Evolutionary conservation across 495 filamentous ascomycete genomes (phyloP).

Genomic region (Hypoxylon trugodes): DNA sequence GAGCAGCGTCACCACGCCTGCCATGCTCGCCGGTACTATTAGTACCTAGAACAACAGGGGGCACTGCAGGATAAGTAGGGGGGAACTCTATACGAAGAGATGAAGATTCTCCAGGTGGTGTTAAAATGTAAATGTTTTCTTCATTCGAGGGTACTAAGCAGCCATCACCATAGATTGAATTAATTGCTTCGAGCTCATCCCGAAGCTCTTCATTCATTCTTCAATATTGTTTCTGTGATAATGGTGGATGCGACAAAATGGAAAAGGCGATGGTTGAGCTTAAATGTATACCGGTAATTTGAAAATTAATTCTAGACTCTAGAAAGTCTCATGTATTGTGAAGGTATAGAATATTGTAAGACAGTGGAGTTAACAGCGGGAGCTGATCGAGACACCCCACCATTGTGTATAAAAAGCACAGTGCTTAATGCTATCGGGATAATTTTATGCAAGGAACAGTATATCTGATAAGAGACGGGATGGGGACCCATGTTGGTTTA

Average conservation of each 20-base stretch:
- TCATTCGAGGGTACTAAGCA: slow-evolving; percentile 60
- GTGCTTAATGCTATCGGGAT: background rate
- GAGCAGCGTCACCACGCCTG: slow-evolving; percentile 73
- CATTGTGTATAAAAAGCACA: background rate
- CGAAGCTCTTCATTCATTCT: slow-evolving; percentile 77
- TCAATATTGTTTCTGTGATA: background rate
- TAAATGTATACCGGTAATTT: too few relatives aligned
- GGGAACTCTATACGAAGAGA: slow-evolving; percentile 75
- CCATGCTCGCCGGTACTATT: slow-evolving; percentile 63
- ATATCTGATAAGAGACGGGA: slow-evolving; percentile 14
- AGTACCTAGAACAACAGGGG: slow-evolving; percentile 75
- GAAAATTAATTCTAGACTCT: too few relatives aligned
- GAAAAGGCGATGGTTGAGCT: too few relatives aligned
- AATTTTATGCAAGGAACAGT: slow-evolving; percentile 28
- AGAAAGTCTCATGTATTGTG: too few relatives aligned
- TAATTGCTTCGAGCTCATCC: slow-evolving; percentile 90
- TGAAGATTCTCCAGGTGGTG: slow-evolving; percentile 55
- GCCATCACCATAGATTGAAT: slow-evolving; percentile 85
- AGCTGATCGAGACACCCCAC: background rate
- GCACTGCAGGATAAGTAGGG: slow-evolving; percentile 71
- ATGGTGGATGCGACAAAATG: too few relatives aligned
- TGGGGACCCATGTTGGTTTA: too few relatives aligned
- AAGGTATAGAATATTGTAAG: too few relatives aligned
- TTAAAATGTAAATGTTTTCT: slow-evolving; percentile 58
- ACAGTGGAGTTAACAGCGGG: too few relatives aligned